Evolutionary conservation across 371 early-diverging fungal species (phyloP).

Genomic region (Mortierella sp.): DNA sequence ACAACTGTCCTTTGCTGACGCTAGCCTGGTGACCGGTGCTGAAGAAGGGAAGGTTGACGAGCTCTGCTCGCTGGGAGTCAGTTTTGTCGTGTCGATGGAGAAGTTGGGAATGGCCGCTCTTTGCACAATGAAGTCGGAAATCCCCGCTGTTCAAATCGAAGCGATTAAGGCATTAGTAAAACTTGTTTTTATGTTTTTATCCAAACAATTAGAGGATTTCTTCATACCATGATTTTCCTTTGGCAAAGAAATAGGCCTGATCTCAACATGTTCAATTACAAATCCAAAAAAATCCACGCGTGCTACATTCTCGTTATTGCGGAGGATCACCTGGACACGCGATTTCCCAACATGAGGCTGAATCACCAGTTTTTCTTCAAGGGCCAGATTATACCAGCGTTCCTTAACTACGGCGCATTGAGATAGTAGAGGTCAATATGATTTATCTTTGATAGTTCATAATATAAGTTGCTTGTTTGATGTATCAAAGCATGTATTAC

Average conservation of each 20-base stretch:
- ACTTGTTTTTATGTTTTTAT: not conserved
- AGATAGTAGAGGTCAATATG: not conserved
- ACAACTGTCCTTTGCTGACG: conserved; percentile 21
- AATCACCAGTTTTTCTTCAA: conserved; percentile 44
- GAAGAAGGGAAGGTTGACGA: conserved; percentile 11
- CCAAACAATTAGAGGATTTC: not conserved
- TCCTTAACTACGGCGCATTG: conserved; percentile 17
- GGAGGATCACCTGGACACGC: conserved; percentile 24
- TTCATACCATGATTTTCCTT: conserved; percentile 24
- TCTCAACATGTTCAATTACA: conserved; percentile 44
- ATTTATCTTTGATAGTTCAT: not conserved
- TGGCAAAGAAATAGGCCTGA: conserved; percentile 22
- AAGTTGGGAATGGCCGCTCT: conserved; percentile 29
- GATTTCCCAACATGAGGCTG: conserved; percentile 35
- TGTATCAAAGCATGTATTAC: conserved; percentile 5
- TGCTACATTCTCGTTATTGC: conserved; percentile 35
- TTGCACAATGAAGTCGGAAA: conserved; percentile 19
- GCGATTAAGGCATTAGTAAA: not conserved
- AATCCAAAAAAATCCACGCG: conserved; percentile 39
- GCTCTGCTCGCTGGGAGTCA: not conserved
- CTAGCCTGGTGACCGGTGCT: conserved; percentile 33
- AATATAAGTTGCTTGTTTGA: not conserved
- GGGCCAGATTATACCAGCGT: conserved; percentile 38
- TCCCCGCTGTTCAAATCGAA: conserved; percentile 11
- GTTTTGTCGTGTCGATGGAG: conserved; percentile 20